Evolutionary conservation across 1,139 yeast species (phyloP).

Genomic region (Blastobotrys malaysiensis): DNA sequence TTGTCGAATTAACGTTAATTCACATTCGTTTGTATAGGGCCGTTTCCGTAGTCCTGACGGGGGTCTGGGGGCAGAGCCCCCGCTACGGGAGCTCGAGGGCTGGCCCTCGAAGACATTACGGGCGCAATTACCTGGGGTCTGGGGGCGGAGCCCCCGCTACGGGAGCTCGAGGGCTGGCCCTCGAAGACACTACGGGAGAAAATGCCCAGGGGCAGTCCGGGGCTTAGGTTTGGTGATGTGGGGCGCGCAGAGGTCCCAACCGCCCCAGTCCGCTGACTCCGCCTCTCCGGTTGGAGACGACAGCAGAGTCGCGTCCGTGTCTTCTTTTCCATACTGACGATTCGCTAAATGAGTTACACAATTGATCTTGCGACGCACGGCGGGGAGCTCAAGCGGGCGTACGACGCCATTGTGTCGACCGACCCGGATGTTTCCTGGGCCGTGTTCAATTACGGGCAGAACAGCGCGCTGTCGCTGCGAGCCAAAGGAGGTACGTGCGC

Average conservation of each 20-base stretch:
- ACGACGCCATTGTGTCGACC: conserved; percentile 38
- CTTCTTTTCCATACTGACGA: background rate
- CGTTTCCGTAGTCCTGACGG: too few relatives aligned
- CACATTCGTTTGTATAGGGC: too few relatives aligned
- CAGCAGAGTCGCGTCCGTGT: background rate
- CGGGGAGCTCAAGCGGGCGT: conserved; percentile 35
- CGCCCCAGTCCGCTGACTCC: background rate
- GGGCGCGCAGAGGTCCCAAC: background rate
- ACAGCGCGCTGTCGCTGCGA: conserved; percentile 33
- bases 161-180: too few relatives aligned
- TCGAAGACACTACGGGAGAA: too few relatives aligned
- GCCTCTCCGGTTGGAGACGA: background rate
- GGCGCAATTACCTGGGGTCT: too few relatives aligned
- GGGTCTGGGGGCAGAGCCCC: too few relatives aligned
- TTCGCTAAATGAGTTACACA: conserved; percentile 28
- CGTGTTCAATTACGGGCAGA: conserved; percentile 36
- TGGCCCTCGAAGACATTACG: too few relatives aligned
- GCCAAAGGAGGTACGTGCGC: conserved; percentile 30
- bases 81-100: too few relatives aligned
- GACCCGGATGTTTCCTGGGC: conserved; percentile 41
- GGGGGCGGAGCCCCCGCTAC: too few relatives aligned
- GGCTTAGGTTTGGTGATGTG: too few relatives aligned
- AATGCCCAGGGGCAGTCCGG: too few relatives aligned
- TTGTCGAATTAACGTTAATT: too few relatives aligned
- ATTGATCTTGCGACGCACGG: conserved; percentile 36